Base-by-base conservation (phyloP, 306 rosid genomes). In the Trifolium repens region DNA sequence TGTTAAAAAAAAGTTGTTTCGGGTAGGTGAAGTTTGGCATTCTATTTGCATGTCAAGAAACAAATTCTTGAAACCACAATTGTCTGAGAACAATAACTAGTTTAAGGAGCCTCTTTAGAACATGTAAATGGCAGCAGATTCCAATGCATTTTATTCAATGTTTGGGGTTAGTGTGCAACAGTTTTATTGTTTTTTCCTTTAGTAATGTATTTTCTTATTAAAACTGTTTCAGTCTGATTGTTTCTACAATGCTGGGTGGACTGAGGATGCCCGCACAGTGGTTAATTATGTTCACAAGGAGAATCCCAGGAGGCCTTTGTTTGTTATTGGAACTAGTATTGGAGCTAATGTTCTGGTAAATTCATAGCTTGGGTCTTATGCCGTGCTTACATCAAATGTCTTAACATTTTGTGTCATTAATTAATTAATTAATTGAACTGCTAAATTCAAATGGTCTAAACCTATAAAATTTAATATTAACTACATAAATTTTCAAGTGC, bases 211-310 rank as follows among this genome's bases (percentile, higher is more conserved):
- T 75, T 22, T 75, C 78, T 72, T 42, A 70, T 85, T 67, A 16
- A 62, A 83, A 44, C 5, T 69, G 52, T 81, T 92, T 79, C 90
- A 94, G 99, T 94, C 99, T 19, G 99, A 94, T 80, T 86, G 91
- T 81, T 88, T 94, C 86, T 94, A 94, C 87, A 94, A 90, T 88
- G 97, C 99, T 81, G 99, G 96, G 71, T 94, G 99, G 99, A 94
- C 99, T 17, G 99, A 84, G 87, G 99, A 94, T 86, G 72, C 84
- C 70, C 93, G 96, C 49, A 82, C 86, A 17, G 87, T 94, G 19
- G 80, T 88, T 49, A 84, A 82, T 70, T 87, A 90, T 76, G 85
- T 94, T 16, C 97, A 94, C 86, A 68, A 80, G 53, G 89, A 89
- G 77, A 77, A 86, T 78, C 93, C 97, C 34, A 74, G 69, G 47